A percentile compares a stretch with the other conserved stretches of the same genome.
Conservation (phyloP, 768 basidiomycete genomes). For the Panellus pusillus region DNA sequence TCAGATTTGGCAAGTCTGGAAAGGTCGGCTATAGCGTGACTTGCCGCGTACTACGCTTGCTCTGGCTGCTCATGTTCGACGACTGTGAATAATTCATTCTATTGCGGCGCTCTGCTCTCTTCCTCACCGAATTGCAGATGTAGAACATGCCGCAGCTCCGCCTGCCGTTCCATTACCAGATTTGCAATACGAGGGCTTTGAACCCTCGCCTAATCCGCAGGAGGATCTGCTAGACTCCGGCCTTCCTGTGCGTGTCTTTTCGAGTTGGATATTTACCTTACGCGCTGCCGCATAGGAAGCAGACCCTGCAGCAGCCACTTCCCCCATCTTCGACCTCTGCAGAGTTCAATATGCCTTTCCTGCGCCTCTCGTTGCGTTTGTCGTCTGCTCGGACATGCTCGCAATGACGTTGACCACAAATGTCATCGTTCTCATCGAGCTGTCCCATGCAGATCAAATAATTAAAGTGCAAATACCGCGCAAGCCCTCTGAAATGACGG, state of each 20-base stretch:
- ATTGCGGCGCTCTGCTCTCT: neutral
- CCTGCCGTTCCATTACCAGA: slow-evolving; percentile 47
- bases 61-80: slow-evolving; percentile 51
- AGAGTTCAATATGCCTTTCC: slow-evolving; percentile 88
- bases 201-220: slow-evolving; percentile 61
- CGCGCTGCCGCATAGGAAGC: slow-evolving; percentile 27
- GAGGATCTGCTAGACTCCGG: slow-evolving; percentile 47
- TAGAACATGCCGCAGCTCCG: slow-evolving; percentile 76
- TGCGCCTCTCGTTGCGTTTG: slow-evolving; percentile 78
- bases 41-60: no score
- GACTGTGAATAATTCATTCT: slow-evolving; percentile 49
- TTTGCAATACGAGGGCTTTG: slow-evolving; percentile 87
- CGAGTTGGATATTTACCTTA: no score
- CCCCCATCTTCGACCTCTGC: slow-evolving; percentile 78
- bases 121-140: slow-evolving; percentile 52
- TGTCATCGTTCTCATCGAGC: slow-evolving; percentile 82
- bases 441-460: slow-evolving; percentile 85
- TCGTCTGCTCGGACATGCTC: slow-evolving; percentile 83
- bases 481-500: slow-evolving; percentile 72
- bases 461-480: slow-evolving; percentile 75
- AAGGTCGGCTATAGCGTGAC: no score
- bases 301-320: slow-evolving; percentile 35
- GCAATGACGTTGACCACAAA: slow-evolving; percentile 82
- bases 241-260: slow-evolving; percentile 18
- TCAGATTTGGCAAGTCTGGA: no score